phyloP scores from a whole-genome alignment of 208 protist genomes.

The Baffinella frigidus region DNA sequence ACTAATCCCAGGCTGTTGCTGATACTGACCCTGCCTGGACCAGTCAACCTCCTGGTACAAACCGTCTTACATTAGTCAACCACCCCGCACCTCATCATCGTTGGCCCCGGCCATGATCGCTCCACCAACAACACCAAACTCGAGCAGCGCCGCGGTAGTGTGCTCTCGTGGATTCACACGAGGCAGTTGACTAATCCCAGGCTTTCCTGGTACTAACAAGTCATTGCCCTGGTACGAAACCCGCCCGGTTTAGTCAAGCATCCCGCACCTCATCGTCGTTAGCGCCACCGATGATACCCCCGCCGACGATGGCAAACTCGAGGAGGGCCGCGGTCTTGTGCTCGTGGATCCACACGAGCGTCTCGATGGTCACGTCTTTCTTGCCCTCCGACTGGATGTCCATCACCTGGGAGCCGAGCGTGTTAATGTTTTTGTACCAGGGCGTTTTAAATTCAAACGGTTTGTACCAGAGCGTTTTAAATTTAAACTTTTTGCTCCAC shows the following conservation, averaged over 20 bases:
- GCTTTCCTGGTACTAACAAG: too few relatives aligned
- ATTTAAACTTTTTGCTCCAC: too few relatives aligned
- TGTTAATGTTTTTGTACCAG: not conserved
- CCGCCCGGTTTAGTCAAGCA: too few relatives aligned
- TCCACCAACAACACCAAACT: constrained; percentile 32
- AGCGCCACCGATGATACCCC: constrained; percentile 63
- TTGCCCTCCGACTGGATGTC: constrained; percentile 68
- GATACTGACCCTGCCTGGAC: too few relatives aligned
- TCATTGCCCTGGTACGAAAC: too few relatives aligned
- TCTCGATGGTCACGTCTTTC: constrained; percentile 40
- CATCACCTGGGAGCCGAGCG: not conserved
- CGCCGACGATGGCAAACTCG: not conserved
- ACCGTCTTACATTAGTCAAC: not conserved
- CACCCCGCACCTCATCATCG: not conserved
- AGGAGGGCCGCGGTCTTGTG: constrained; percentile 69
- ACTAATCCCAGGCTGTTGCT: too few relatives aligned
- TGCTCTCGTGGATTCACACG: too few relatives aligned
- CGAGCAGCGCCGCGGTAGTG: too few relatives aligned
- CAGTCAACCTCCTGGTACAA: too few relatives aligned
- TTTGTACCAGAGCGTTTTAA: not conserved
- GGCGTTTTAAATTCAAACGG: not conserved
- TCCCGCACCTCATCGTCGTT: not conserved
- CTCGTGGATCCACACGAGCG: constrained; percentile 62
- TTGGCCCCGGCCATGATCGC: constrained; percentile 60
- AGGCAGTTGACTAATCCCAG: too few relatives aligned